Percentiles rank a stretch among this genome's conserved stretches.
Evolutionary conservation across 192 early-diverging fungal genomes (phyloP).

Genomic region (Gorgonomyces haynaldii): DNA sequence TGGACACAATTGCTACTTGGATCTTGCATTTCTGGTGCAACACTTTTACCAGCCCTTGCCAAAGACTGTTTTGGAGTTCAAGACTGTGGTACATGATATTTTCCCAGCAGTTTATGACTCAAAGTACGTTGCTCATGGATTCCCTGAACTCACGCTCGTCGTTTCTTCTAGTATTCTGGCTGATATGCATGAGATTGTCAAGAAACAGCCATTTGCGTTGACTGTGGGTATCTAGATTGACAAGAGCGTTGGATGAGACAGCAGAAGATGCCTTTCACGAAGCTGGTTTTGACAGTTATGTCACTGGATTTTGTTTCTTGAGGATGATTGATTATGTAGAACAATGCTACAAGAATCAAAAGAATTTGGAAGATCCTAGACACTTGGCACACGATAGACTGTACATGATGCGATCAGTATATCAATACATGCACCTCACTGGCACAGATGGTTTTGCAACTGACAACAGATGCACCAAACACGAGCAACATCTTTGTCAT

Average conservation of each 20-base stretch:
- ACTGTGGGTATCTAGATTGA: no score
- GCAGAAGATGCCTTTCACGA: no score
- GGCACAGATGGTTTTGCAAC: conserved; percentile 29
- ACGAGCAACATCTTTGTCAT: conserved; percentile 38
- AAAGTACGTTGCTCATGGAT: conserved; percentile 52
- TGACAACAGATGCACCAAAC: conserved; percentile 20
- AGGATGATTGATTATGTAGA: conserved; percentile 38
- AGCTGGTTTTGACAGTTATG: conserved; percentile 86
- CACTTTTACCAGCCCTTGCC: conserved; percentile 69
- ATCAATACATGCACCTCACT: conserved; percentile 42
- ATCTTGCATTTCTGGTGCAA: conserved; percentile 67
- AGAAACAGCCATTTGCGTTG: no score
- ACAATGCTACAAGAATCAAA: neutral
- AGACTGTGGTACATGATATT: conserved; percentile 36
- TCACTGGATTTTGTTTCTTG: conserved; percentile 72
- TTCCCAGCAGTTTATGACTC: conserved; percentile 64
- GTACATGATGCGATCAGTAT: conserved; percentile 55
- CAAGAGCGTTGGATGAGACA: no score
- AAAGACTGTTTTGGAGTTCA: conserved; percentile 66
- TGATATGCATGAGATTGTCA: no score
- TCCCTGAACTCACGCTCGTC: conserved; percentile 26
- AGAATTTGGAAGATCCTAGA: neutral
- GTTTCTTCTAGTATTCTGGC: no score
- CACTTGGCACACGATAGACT: conserved; percentile 44
- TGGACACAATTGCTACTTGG: conserved; percentile 84